Conservation (phyloP, 495 filamentous ascomycete species). For the Penicillium herquei region DNA sequence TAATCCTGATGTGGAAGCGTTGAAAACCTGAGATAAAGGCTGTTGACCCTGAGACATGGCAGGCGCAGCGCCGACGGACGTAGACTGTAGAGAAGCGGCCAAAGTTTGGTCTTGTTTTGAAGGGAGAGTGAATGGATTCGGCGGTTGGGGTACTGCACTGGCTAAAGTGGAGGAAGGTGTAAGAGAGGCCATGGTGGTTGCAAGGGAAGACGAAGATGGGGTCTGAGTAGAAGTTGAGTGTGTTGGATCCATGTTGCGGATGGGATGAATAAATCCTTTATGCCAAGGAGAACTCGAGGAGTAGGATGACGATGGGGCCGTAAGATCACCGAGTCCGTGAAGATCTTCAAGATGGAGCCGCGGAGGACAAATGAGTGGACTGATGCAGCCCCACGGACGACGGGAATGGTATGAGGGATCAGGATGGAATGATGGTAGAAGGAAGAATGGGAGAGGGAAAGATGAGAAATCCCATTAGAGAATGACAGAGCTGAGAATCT, state of each 20-base stretch:
- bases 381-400: neutral
- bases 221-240: constrained; percentile 17
- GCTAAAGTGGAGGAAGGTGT: constrained; percentile 9
- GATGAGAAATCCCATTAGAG: neutral
- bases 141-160: constrained; percentile 8
- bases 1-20: constrained; percentile 2
- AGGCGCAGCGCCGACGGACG: constrained; percentile 13
- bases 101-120: constrained; percentile 15
- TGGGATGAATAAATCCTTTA: neutral
- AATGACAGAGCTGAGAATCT: neutral
- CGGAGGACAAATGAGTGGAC: neutral
- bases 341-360: neutral
- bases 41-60: constrained; percentile 17
- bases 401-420: neutral
- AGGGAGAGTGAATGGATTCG: constrained; percentile 11
- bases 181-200: constrained; percentile 15
- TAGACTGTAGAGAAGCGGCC: constrained; percentile 12
- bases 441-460: neutral
- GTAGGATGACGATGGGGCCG: neutral
- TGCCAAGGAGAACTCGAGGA: neutral
- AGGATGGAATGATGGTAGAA: neutral
- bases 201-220: constrained; percentile 15
- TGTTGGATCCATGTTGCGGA: constrained; percentile 20
- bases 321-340: neutral
- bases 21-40: constrained; percentile 14